Conservation (phyloP, 1,284 basidiomycete genomes). For the Uromyces viciae-fabae region DNA sequence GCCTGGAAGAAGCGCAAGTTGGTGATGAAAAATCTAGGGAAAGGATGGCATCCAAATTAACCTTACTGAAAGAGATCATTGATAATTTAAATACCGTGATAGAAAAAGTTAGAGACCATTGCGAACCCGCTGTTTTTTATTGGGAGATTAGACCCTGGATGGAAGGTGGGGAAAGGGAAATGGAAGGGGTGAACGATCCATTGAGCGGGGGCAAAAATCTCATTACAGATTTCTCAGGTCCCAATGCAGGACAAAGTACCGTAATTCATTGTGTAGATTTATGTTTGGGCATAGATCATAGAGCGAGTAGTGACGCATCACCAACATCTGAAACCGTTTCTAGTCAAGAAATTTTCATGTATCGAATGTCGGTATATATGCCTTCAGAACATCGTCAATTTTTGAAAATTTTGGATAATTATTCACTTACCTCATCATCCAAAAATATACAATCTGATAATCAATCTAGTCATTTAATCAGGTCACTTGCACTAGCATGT, state of each 20-base stretch:
- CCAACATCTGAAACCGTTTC: constrained; percentile 46
- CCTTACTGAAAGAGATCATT: constrained; percentile 65
- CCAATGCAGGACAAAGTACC: constrained; percentile 84
- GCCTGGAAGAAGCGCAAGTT: constrained; percentile 86
- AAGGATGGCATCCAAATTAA: constrained; percentile 71
- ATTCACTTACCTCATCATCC: constrained; percentile 50
- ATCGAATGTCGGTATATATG: constrained; percentile 83
- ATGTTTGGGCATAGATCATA: constrained; percentile 77
- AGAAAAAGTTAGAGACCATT: constrained; percentile 67
- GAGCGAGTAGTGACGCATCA: constrained; percentile 50
- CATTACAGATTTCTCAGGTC: constrained; percentile 67
- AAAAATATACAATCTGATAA: constrained; percentile 46
- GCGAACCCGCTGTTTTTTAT: constrained; percentile 77
- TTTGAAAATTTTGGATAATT: constrained; percentile 66
- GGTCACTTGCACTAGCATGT: not conserved
- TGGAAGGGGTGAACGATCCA: constrained; percentile 63
- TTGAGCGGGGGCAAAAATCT: constrained; percentile 42
- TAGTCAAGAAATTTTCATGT: constrained; percentile 62
- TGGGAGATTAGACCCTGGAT: constrained; percentile 87
- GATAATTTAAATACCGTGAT: constrained; percentile 65
- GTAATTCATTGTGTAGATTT: constrained; percentile 82
- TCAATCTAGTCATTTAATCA: not conserved
- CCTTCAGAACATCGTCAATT: constrained; percentile 83
- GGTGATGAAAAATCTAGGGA: constrained; percentile 71
- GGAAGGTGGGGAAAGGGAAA: constrained; percentile 76